A percentile compares a stretch with the other conserved stretches of the same genome.
Conservation (phyloP, 208 protist genomes). For the Tritrichomonas foetus region DNA sequence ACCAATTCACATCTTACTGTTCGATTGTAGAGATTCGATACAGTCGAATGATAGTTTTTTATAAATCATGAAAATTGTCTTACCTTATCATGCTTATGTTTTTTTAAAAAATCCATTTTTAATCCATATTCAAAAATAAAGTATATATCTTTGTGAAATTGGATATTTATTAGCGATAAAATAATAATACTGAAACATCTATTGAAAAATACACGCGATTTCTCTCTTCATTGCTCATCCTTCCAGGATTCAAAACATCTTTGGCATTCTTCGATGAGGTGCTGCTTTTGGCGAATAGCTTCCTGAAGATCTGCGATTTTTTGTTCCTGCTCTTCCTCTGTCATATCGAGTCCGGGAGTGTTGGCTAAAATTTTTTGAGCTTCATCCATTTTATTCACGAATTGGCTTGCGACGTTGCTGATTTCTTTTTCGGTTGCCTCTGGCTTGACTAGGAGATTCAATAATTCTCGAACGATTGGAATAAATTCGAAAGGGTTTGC, state of each 20-base stretch:
- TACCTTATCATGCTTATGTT: no score
- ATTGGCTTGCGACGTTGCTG: neutral
- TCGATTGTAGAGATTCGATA: no score
- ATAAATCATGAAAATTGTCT: no score
- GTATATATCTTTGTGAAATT: no score
- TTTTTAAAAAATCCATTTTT: no score
- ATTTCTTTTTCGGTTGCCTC: conserved; percentile 26
- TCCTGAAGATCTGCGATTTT: neutral
- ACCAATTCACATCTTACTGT: no score
- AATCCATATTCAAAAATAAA: no score
- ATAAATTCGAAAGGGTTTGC: neutral
- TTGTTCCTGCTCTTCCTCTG: conserved; percentile 28
- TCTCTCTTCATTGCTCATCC: neutral
- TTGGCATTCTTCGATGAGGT: neutral
- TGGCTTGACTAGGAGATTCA: neutral
- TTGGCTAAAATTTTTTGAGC: neutral
- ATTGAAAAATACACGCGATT: no score
- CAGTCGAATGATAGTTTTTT: no score
- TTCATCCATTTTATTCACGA: conserved; percentile 16
- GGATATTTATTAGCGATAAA: no score
- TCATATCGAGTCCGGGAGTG: neutral
- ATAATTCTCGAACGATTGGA: neutral
- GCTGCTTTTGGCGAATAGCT: neutral
- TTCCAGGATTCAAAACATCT: neutral
- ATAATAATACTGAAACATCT: no score